Evolutionary conservation across 2,329 filamentous ascomycete genomes (phyloP), one percentile per base, ranked within the genome.

Genomic region (Aphanocladium album): DNA sequence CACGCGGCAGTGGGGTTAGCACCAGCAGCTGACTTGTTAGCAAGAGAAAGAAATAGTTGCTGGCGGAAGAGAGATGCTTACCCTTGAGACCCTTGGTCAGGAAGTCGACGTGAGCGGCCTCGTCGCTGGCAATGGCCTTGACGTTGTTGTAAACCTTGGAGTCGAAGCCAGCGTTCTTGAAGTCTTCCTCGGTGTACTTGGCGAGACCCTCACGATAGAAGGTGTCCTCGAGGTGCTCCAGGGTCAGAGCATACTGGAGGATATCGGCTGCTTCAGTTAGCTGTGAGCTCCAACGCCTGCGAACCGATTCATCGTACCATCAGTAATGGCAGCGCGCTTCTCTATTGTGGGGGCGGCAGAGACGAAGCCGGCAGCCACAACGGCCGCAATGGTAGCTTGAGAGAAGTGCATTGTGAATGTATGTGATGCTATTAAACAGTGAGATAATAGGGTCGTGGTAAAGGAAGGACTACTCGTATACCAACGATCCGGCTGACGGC

Each of bases 141-240:
- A 91, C 78, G 68, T 88, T 84, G 60, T 77, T 75, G 65, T 88
- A 79, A 65, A 88, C 79, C 46, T 70, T 69, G 45, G 79, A 73
- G 60, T 72, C 78, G 62, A 89, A 79, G 62, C 87, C 87, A 16
- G 88, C 78, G 41, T 84, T 83, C 25, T 76, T 70, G 74, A 92
- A 91, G 68, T 90, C 84, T 33, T 79, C 72, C 45, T 83, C 80
- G 27, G 83, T 79, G 76, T 91, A 89, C 72, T 84, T 81, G 64
- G 80, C 79, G 70, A 91, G 89, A 41, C 87, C 88, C 70, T 89
- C 80, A 67, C 83, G 79, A 79, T 92, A 91, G 75, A 90, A 91
- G 60, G 81, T 79, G 25, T 85, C 80, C 76, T 91, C 89, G 68
- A 91, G 86, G 75, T 89, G 86, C 75, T 92, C 89, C 50, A 90